phyloP scores from a whole-genome alignment of 176 grass and related monocot species.

The Poa annua region DNA sequence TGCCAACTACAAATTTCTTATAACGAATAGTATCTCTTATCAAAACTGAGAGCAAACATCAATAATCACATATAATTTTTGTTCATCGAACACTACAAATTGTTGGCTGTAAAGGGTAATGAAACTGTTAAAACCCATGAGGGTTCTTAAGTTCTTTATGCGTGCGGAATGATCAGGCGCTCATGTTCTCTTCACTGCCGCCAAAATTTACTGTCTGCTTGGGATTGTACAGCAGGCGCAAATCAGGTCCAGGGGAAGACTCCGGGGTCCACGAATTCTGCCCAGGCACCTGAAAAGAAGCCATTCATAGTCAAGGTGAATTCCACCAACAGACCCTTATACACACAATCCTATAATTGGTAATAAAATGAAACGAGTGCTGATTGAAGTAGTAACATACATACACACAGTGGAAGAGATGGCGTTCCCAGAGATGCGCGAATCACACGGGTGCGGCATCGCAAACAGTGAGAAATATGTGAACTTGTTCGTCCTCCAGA shows the following conservation, averaged over 20 bases:
- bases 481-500: conserved; percentile 92
- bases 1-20: too few relatives aligned
- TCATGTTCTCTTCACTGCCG: too few relatives aligned
- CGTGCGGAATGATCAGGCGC: too few relatives aligned
- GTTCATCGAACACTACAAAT: too few relatives aligned
- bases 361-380: background rate
- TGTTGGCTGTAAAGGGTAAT: too few relatives aligned
- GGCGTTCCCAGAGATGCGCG: conserved; percentile 87
- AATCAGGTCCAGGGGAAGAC: conserved; percentile 55
- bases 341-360: background rate
- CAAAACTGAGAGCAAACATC: too few relatives aligned
- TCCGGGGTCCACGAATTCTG: conserved; percentile 87
- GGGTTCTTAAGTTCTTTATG: too few relatives aligned
- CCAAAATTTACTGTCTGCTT: too few relatives aligned
- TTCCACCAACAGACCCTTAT: background rate
- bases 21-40: too few relatives aligned
- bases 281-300: conserved; percentile 70
- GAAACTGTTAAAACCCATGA: too few relatives aligned
- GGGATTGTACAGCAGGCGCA: background rate
- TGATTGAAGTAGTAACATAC: conserved; percentile 51
- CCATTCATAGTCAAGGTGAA: conserved; percentile 21
- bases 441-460: conserved; percentile 63
- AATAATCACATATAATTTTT: too few relatives aligned
- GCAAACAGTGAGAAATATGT: conserved; percentile 63
- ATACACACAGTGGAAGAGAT: conserved; percentile 79